These are phyloP conservation scores for Leptographium wingfieldii DNA, from an alignment of 2,329 filamentous ascomycete genomes.

Conservation along the genomic window DNA sequence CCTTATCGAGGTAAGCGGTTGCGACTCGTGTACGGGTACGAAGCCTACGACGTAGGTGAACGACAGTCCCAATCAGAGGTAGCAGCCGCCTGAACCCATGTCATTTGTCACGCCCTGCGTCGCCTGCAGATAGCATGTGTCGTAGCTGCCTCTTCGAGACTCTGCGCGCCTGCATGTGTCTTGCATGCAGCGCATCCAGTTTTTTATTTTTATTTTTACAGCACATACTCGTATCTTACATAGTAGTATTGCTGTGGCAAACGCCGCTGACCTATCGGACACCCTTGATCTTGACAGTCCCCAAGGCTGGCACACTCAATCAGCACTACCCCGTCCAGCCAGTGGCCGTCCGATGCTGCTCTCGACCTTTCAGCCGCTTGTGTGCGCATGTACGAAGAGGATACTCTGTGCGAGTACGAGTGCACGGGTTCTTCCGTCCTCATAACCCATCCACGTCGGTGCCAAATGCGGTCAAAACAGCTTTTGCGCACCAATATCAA, in stretches of 20 bases:
- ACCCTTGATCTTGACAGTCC: neutral
- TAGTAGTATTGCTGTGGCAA: too few species aligned
- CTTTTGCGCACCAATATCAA: neutral
- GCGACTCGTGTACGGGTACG: neutral
- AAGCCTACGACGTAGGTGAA: too few species aligned
- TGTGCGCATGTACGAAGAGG: too few species aligned
- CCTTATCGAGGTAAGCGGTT: neutral
- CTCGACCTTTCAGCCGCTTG: too few species aligned
- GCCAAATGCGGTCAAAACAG: neutral
- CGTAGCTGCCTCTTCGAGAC: neutral
- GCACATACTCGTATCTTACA: neutral
- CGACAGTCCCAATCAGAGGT: too few species aligned
- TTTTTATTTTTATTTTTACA: neutral
- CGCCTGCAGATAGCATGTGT: neutral
- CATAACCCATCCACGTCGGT: neutral
- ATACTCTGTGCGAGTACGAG: too few species aligned
- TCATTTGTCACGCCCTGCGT: neutral
- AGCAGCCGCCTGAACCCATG: neutral
- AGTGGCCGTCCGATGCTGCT: neutral
- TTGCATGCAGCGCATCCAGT: neutral
- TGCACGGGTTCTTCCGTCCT: neutral
- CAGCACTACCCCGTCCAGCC: neutral
- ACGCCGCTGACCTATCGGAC: neutral
- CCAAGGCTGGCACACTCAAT: neutral
- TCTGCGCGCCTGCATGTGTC: neutral